Evolutionary conservation across 768 basidiomycete genomes (phyloP), one percentile per base, ranked within the genome.

Genomic region (Termitomyces sp.): DNA sequence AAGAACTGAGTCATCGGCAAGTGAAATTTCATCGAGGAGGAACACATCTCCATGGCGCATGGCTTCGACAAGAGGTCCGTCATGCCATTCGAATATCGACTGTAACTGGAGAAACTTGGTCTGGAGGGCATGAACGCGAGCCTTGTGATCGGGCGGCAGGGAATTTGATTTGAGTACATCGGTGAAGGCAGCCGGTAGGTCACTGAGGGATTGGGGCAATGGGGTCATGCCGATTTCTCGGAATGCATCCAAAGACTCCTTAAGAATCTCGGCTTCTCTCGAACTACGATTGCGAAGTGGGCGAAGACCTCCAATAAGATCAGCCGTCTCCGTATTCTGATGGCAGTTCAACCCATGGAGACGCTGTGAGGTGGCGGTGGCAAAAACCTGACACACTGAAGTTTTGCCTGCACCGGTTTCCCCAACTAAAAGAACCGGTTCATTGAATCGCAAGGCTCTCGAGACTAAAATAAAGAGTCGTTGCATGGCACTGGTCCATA

Each of bases 391-490:
- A 66, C 96, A 98, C 41, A 98, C 88, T 1, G 96, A 97, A 0
- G 97, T 99, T 73, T 99, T 99, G 15, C 97, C 97, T 3, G 89
- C 91, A 14, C 97, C 97, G 0, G 97, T 98, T 70, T 98, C 96
- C 0, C 97, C 97, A 11, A 99, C 96, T 30, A 99, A 80, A 19
- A 98, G 77, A 44, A 98, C 87, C 0, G 97, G 97, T 67, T 99
- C 97, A 64, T 97, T 89, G 72, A 88, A 91, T 46, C 82, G 83
- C 50, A 98, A 71, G 3, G 94, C 94, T n/a, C 89, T 82, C 30
- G 86, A 82, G 28, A 95, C 83, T 28, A 99, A 76, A 42, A 86
- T 77, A 70, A 93, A 96, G 1, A 98, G 75, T 10, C 95, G 83
- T 64, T 88, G 89, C 91, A 97, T 97, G 2, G 94, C 91, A 23